These are phyloP conservation scores for Zoysia japonica DNA, from an alignment of 176 grass and related monocot genomes.

Conservation along the genomic window DNA sequence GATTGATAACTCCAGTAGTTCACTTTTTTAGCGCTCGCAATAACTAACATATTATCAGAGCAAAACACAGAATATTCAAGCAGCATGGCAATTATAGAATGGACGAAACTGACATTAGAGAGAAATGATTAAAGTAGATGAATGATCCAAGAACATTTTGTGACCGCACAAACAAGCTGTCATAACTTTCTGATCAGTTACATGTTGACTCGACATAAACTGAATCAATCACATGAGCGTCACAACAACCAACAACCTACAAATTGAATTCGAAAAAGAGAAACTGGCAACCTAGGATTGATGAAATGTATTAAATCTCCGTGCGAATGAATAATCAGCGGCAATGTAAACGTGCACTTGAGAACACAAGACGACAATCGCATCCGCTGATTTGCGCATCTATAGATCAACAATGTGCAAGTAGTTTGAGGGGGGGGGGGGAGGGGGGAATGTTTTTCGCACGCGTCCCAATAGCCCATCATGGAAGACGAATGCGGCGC, in stretches of 20 bases:
- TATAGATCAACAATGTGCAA: neutral
- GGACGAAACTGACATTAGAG: neutral
- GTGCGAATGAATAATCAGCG: slow-evolving; percentile 9
- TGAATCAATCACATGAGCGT: neutral
- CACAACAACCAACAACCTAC: slow-evolving; percentile 1
- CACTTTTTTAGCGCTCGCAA: neutral
- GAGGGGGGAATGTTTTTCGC: neutral
- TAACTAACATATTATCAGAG: neutral
- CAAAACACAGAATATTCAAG: neutral
- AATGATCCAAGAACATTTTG: neutral
- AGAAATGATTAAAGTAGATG: slow-evolving; percentile 15
- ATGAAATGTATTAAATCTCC: slow-evolving; percentile 12
- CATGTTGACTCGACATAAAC: neutral
- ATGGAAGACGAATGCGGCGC: slow-evolving; percentile 14
- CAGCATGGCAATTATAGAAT: neutral
- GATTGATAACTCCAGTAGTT: neutral
- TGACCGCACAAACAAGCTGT: neutral
- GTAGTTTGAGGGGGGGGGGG: neutral
- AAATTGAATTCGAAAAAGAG: neutral
- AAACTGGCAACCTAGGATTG: neutral
- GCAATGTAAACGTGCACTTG: slow-evolving; percentile 14
- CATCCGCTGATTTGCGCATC: slow-evolving; percentile 24
- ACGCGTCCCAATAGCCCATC: slow-evolving; percentile 31
- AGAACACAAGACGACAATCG: slow-evolving; percentile 23
- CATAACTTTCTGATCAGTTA: slow-evolving; percentile 18